phyloP scores from a whole-genome alignment of 2,329 filamentous ascomycete genomes.

The Trichophyton schoenleinii region DNA sequence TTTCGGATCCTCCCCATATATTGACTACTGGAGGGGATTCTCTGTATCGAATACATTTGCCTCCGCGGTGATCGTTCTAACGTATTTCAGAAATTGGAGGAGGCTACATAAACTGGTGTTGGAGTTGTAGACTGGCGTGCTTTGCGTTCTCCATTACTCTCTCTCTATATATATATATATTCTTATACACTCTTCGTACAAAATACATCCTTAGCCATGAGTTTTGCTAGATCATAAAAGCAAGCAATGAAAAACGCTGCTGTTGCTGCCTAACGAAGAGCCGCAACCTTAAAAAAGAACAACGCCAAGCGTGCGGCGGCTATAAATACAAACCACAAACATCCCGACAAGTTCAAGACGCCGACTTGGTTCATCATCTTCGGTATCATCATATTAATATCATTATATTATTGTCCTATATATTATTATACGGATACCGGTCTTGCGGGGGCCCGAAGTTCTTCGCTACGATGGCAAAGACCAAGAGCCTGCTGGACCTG shows the following conservation, averaged over 20 bases:
- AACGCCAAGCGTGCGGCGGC: not conserved
- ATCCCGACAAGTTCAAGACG: not conserved
- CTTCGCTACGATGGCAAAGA: not conserved
- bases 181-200: not conserved
- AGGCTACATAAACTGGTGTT: not conserved
- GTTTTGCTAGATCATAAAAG: too few species aligned
- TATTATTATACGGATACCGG: too few species aligned
- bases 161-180: not conserved
- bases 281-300: not conserved
- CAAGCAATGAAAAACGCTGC: too few species aligned
- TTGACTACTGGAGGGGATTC: not conserved
- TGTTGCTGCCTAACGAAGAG: not conserved
- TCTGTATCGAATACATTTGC: not conserved
- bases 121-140: not conserved
- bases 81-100: not conserved
- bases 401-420: too few species aligned
- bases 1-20: not conserved
- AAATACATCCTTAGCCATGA: too few species aligned
- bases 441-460: too few species aligned
- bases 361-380: too few species aligned
- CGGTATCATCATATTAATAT: too few species aligned
- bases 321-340: not conserved
- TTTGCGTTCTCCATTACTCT: not conserved
- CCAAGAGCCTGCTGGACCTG: constrained; percentile 12
- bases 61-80: not conserved